Evolutionary conservation across 805 yeast genomes (phyloP).

Genomic region (Kodamaea laetipori): DNA sequence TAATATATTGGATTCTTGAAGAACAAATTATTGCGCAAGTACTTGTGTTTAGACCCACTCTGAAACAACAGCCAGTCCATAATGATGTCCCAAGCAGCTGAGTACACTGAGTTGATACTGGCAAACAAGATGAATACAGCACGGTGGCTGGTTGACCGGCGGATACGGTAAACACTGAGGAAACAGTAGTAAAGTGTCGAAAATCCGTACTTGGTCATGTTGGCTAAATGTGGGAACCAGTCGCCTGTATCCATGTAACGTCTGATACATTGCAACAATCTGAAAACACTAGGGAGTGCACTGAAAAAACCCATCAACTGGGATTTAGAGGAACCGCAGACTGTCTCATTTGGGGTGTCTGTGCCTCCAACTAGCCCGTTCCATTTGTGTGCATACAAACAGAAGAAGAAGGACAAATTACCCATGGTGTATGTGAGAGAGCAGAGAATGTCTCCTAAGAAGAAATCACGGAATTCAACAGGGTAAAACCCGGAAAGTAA

Average conservation of each 20-base stretch:
- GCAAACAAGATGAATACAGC: constrained; percentile 75
- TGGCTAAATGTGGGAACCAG: constrained; percentile 94
- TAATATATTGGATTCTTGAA: constrained; percentile 59
- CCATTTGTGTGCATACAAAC: constrained; percentile 79
- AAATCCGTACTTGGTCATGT: constrained; percentile 73
- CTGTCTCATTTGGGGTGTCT: constrained; percentile 25
- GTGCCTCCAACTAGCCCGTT: constrained; percentile 47
- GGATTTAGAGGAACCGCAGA: constrained; percentile 80
- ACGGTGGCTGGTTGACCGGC: constrained; percentile 41
- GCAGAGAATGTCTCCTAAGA: constrained; percentile 87
- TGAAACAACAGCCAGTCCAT: constrained; percentile 97
- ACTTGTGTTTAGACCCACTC: constrained; percentile 53
- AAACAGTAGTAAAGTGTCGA: constrained; percentile 69
- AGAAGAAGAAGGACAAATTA: constrained; percentile 80
- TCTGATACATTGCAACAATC: constrained; percentile 85
- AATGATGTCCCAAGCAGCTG: constrained; percentile 83
- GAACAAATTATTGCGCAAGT: constrained; percentile 73
- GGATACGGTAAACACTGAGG: constrained; percentile 77
- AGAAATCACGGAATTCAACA: constrained; percentile 93
- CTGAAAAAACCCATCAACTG: constrained; percentile 79
- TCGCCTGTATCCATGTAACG: constrained; percentile 93
- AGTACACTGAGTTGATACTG: constrained; percentile 64
- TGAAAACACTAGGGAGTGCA: constrained; percentile 85
- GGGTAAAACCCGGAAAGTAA: constrained; percentile 85
- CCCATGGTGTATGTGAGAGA: constrained; percentile 87